Evolutionary conservation across 305 asterid genomes (phyloP).

Genomic region (Plantago coronopus): DNA sequence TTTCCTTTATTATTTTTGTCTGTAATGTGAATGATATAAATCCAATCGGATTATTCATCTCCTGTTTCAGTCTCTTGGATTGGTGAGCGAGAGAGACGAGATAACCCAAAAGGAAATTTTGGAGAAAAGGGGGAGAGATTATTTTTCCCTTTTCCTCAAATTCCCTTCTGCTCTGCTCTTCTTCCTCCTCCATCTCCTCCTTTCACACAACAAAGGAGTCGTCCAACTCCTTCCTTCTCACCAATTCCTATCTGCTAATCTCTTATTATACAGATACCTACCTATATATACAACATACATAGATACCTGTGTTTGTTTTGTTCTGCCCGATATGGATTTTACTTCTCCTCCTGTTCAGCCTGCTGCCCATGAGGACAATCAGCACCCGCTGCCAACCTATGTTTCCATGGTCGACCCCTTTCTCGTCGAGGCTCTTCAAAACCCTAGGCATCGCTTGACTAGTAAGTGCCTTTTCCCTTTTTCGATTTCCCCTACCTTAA

Average conservation of each 20-base stretch:
- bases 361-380: conserved; percentile 29
- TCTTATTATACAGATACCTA: neutral
- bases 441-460: conserved; percentile 95
- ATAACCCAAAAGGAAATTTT: conserved; percentile 28
- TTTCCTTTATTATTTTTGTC: too few species aligned
- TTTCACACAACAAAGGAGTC: neutral
- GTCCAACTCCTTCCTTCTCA: too few species aligned
- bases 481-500: neutral
- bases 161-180: conserved; percentile 22
- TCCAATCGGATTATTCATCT: conserved; percentile 17
- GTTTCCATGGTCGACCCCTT: conserved; percentile 86
- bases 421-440: conserved; percentile 95
- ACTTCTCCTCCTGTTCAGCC: conserved; percentile 22
- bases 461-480: conserved; percentile 40
- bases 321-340: conserved; percentile 31
- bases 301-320: too few species aligned
- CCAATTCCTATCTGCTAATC: neutral
- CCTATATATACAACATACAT: conserved; percentile 8
- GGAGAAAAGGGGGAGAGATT: conserved; percentile 23
- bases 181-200: neutral
- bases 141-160: conserved; percentile 30
- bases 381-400: conserved; percentile 41
- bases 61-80: conserved; percentile 28
- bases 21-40: conserved; percentile 19
- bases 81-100: conserved; percentile 34